These are phyloP conservation scores for Phytophthora tentaculata DNA, from an alignment of 352 stramenopile species.

Conservation along the genomic window DNA sequence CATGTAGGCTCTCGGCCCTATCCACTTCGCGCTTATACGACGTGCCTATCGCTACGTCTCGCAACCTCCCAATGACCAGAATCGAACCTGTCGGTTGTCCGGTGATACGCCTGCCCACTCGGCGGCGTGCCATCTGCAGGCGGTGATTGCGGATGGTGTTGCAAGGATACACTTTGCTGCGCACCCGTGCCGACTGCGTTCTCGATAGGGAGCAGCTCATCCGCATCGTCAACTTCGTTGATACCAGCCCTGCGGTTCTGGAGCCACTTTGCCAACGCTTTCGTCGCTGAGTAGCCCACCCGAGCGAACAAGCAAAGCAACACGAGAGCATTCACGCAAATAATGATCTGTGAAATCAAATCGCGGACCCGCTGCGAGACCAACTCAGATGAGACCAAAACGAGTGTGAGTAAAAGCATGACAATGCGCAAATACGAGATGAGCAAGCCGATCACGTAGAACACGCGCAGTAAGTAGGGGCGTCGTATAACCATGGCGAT, in stretches of 20 bases:
- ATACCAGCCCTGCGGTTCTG: conserved; percentile 6
- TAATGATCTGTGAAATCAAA: conserved; percentile 47
- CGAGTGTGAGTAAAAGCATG: conserved; percentile 49
- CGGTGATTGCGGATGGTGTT: conserved; percentile 22
- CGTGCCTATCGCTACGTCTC: not conserved
- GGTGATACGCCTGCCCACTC: conserved; percentile 25
- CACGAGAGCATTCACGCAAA: conserved; percentile 49
- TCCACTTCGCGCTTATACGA: not conserved
- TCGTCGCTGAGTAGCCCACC: conserved; percentile 46
- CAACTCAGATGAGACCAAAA: conserved; percentile 40
- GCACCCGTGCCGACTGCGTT: conserved; percentile 11
- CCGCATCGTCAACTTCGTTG: conserved; percentile 10
- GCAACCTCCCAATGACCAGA: not conserved
- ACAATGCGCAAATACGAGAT: conserved; percentile 53
- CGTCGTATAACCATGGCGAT: conserved; percentile 43
- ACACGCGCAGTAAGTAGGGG: conserved; percentile 49
- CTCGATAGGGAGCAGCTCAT: conserved; percentile 26
- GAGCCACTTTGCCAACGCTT: conserved; percentile 24
- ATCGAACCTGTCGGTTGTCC: not conserved
- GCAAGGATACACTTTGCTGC: conserved; percentile 7
- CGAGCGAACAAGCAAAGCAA: conserved; percentile 49
- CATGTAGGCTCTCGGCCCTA: not conserved
- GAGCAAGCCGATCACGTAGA: conserved; percentile 45
- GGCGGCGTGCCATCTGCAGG: conserved; percentile 21
- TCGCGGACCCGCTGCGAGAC: conserved; percentile 52